Evolutionary conservation across 805 yeast genomes (phyloP).

Genomic region (Helenozyma baotianmanensis): DNA sequence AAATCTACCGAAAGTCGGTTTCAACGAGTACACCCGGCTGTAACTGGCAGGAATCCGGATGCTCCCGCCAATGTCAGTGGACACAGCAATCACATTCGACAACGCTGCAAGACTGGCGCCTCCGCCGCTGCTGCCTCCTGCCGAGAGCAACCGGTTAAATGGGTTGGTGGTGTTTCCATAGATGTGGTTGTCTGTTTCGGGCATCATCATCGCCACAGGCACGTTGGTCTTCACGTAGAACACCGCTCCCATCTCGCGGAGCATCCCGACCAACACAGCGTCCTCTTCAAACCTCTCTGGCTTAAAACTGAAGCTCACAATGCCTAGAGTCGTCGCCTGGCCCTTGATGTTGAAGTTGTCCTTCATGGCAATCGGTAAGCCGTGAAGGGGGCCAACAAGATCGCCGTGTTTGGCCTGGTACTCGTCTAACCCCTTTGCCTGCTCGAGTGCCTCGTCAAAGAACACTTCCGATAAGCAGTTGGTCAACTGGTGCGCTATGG

Average conservation of each 20-base stretch:
- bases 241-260: conserved; percentile 48
- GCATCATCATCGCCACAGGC: conserved; percentile 48
- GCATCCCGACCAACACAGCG: conserved; percentile 34
- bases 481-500: conserved; percentile 52
- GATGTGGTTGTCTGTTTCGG: conserved; percentile 42
- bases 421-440: conserved; percentile 22
- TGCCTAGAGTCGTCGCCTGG: conserved; percentile 46
- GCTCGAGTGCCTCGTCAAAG: conserved; percentile 24
- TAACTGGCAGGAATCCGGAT: conserved; percentile 45
- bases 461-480: conserved; percentile 37
- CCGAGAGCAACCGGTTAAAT: conserved; percentile 35
- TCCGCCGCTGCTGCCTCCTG: conserved; percentile 55
- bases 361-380: conserved; percentile 31
- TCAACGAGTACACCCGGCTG: conserved; percentile 38
- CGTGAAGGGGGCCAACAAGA: conserved; percentile 26
- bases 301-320: conserved; percentile 38
- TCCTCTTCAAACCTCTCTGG: conserved; percentile 31
- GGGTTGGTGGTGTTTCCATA: conserved; percentile 48
- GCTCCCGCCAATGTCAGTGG: conserved; percentile 53
- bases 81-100: conserved; percentile 51
- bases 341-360: conserved; percentile 47
- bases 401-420: conserved; percentile 15
- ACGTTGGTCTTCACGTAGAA: conserved; percentile 51
- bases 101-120: conserved; percentile 45
- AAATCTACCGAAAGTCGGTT: conserved; percentile 44